Conservation (phyloP, 176 grass and related monocot genomes). For the Triticum dicoccoides region DNA sequence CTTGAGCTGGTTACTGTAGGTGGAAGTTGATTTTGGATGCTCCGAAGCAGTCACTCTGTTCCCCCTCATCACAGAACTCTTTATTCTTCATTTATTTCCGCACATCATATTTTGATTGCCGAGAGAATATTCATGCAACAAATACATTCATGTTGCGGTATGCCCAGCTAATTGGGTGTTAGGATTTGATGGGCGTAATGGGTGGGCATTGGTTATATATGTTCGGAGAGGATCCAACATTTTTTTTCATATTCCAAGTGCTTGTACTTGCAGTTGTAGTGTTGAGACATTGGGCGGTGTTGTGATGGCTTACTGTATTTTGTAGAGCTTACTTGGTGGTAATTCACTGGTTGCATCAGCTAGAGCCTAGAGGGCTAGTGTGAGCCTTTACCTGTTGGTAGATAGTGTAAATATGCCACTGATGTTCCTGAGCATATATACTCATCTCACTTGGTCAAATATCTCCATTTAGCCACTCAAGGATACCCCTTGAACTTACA, state of each 20-base stretch:
- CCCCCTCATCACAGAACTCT: background rate
- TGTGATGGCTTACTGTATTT: background rate
- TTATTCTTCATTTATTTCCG: background rate
- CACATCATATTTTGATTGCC: background rate
- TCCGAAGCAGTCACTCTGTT: background rate
- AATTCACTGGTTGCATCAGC: background rate
- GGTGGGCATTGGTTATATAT: background rate
- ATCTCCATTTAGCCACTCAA: background rate
- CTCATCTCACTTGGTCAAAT: background rate
- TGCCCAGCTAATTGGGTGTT: background rate
- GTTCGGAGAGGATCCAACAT: background rate
- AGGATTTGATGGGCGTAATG: background rate
- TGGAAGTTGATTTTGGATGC: slow-evolving; percentile 4
- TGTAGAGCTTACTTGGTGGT: background rate
- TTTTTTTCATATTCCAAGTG: background rate
- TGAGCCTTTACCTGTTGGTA: slow-evolving; percentile 4
- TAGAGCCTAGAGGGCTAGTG: background rate
- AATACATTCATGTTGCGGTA: background rate
- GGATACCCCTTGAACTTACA: background rate
- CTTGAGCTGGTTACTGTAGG: background rate
- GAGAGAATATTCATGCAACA: background rate
- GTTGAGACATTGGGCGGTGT: background rate
- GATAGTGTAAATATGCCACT: background rate
- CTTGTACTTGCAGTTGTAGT: background rate
- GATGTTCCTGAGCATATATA: background rate